Evolutionary conservation across 1,139 yeast genomes (phyloP), one percentile per base, ranked within the genome.

Genomic region (Geotrichum klebahnii): DNA sequence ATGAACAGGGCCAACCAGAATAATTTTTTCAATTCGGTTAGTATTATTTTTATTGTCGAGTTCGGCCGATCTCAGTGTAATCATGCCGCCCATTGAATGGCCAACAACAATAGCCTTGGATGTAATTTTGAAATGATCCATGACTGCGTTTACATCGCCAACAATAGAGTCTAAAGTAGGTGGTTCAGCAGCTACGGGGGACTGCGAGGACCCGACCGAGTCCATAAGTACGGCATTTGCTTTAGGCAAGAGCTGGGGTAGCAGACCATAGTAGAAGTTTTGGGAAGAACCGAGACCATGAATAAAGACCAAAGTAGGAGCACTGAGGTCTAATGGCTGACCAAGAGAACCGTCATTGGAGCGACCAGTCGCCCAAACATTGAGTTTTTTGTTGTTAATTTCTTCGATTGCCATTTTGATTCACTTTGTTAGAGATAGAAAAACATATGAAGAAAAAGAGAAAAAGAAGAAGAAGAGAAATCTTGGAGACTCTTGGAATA

Each of bases 1-100:
- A 42, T 65, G 67, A 5, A 65, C 65, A 3, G 69, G 67, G 14
- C 66, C 67, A 33, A 65, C 48, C 17, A 63, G 53, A 4, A 65
- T 57, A 3, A 55, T 29, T 16, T 55, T 55, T 1, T 40, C 46
- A 20, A 48, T 46, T 2, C 36, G 40, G 1, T 44, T 28, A 16
- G 14, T 22, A 44, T n/a, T 44, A 45, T 44, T 46, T 40, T 23
- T 3, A 14, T 47, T 49, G 16, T 36, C 37, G 31, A 34, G 36
- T 33, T 54, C 55, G 14, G 57, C 57, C 16, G 61, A 53, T 42
- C 59, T 59, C 49, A 59, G 57, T 10, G 64, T 63, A 20, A 63
- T 55, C 65, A 66, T 60, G 1, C 69, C 69, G 2, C 68, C 66
- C 67, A 66, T 65, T 1, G 69, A 65, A 50, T 65, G 68, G 3